Evolutionary conservation across 2,329 filamentous ascomycete species (phyloP).

Genomic region (Colletotrichum sp.): DNA sequence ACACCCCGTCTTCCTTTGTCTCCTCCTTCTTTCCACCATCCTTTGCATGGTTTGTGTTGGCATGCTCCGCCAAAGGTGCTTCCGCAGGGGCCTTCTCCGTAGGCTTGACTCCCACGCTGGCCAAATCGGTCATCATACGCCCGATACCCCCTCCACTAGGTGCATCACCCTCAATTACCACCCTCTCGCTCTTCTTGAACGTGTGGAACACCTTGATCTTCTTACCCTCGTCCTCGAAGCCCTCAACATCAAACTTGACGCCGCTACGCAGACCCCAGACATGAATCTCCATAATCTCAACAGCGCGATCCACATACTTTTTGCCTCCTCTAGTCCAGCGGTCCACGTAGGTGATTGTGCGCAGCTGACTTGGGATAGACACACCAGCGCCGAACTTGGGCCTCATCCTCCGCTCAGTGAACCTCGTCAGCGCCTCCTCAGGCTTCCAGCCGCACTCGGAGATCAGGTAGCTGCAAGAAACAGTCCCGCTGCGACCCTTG

Average conservation of each 20-base stretch:
- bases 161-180: slow-evolving; percentile 65
- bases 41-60: slow-evolving; percentile 26
- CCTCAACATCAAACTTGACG: slow-evolving; percentile 86
- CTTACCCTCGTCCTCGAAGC: slow-evolving; percentile 87
- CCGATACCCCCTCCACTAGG: slow-evolving; percentile 54
- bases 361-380: slow-evolving; percentile 89
- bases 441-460: slow-evolving; percentile 74
- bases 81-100: slow-evolving; percentile 41
- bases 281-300: slow-evolving; percentile 89
- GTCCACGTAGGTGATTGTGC: slow-evolving; percentile 89
- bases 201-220: slow-evolving; percentile 84
- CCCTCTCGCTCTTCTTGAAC: slow-evolving; percentile 75
- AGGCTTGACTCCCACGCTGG: slow-evolving; percentile 38
- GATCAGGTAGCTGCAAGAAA: slow-evolving; percentile 88
- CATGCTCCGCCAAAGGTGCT: slow-evolving; percentile 33
- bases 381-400: slow-evolving; percentile 88
- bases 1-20: neutral
- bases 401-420: slow-evolving; percentile 86
- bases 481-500: slow-evolving; percentile 90
- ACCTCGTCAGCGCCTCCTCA: slow-evolving; percentile 58
- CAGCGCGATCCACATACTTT: slow-evolving; percentile 78
- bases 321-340: slow-evolving; percentile 80
- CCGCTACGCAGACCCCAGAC: slow-evolving; percentile 88
- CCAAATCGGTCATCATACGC: slow-evolving; percentile 61
- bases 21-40: slow-evolving; percentile 1